Evolutionary conservation across 2,329 filamentous ascomycete genomes (phyloP).

Genomic region (Cladosporium sp.): DNA sequence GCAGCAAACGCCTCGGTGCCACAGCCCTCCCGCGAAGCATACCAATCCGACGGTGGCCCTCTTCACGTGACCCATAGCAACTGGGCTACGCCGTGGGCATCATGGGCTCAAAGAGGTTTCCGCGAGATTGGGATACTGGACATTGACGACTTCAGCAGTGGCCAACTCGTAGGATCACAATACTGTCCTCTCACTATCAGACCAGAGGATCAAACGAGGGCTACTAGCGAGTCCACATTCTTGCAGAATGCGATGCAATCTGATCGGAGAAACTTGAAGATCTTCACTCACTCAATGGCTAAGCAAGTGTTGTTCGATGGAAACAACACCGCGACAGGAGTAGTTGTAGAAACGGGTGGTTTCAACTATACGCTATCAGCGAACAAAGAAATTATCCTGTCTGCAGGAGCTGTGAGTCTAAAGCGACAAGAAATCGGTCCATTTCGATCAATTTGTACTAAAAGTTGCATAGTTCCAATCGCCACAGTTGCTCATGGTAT

Average conservation of each 20-base stretch:
- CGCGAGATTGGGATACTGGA: slow-evolving; percentile 32
- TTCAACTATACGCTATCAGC: slow-evolving; percentile 31
- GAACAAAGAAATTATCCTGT: slow-evolving; percentile 46
- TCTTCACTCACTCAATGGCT: slow-evolving; percentile 37
- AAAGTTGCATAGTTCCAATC: slow-evolving; percentile 37
- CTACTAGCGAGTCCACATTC: slow-evolving; percentile 28
- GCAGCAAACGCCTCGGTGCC: slow-evolving; percentile 32
- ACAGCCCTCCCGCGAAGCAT: slow-evolving; percentile 5
- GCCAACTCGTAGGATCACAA: slow-evolving; percentile 24
- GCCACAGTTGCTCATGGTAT: slow-evolving; percentile 40
- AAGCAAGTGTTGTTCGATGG: neutral
- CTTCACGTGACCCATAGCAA: slow-evolving; percentile 36
- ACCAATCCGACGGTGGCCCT: slow-evolving; percentile 27
- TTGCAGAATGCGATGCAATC: slow-evolving; percentile 28
- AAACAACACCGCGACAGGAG: slow-evolving; percentile 11
- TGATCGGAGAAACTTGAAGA: slow-evolving; percentile 26
- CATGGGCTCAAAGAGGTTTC: slow-evolving; percentile 31
- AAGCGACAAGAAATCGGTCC: neutral
- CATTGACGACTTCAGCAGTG: slow-evolving; percentile 33
- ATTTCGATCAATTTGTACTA: neutral
- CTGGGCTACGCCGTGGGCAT: slow-evolving; percentile 30
- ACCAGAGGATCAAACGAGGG: neutral
- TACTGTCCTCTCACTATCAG: slow-evolving; percentile 21
- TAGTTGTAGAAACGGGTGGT: slow-evolving; percentile 25
- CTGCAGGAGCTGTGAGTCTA: slow-evolving; percentile 37